phyloP scores from a whole-genome alignment of 345 rosid genomes.

The Aegle marmelos region DNA sequence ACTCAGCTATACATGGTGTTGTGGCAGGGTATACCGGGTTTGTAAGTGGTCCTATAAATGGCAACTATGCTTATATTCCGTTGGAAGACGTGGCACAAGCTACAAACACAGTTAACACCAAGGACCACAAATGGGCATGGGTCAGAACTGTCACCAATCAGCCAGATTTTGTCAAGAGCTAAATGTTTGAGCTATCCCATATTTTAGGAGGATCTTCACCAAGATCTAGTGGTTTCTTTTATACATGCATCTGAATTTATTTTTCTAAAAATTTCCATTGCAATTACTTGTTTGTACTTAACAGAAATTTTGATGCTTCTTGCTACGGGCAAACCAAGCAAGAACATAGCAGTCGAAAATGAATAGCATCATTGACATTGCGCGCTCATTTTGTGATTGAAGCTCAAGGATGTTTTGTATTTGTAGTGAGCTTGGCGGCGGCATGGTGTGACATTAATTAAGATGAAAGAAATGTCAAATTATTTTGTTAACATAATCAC shows the following conservation, averaged over 20 bases:
- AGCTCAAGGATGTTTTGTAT: neutral
- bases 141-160: conserved; percentile 81
- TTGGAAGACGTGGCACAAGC: conserved; percentile 67
- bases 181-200: neutral
- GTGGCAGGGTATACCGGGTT: conserved; percentile 92
- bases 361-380: neutral
- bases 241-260: neutral
- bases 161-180: conserved; percentile 54
- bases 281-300: neutral
- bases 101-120: conserved; percentile 58
- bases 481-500: neutral
- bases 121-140: conserved; percentile 93
- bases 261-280: neutral
- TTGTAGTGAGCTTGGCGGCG: too few species aligned
- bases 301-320: neutral
- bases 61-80: conserved; percentile 83
- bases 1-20: conserved; percentile 86
- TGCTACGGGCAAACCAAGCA: too few species aligned
- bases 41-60: conserved; percentile 79
- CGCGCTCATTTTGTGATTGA: neutral
- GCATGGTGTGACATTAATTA: too few species aligned
- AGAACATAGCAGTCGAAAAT: too few species aligned
- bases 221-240: neutral
- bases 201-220: neutral
- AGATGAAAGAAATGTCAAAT: neutral